Evolutionary conservation across 2,329 filamentous ascomycete genomes (phyloP), one percentile per base, ranked within the genome.

Genomic region (Alternaria dauci): DNA sequence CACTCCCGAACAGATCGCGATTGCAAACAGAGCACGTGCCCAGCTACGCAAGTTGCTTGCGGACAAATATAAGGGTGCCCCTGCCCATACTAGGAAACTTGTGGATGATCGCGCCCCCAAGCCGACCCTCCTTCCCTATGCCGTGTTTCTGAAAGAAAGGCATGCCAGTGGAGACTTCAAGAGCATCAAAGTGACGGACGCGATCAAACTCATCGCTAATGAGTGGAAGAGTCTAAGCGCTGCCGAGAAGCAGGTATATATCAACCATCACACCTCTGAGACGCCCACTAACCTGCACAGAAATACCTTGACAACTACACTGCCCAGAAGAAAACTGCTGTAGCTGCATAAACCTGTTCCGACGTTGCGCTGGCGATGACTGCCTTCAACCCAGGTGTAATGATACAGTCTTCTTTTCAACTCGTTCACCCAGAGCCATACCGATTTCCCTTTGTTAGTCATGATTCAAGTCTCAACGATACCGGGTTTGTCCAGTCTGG

Each of bases 21-120:
- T 80, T 3, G 88, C 89, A 58, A 91, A 91, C 73, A 70, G 65
- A 11, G 89, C 89, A 11, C 86, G 89, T 38, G 59, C 39, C 1
- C 11, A 43, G 5, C 67, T 85, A 18, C 71, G 73, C 11, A 70
- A 59, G n/a, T 71, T 62, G 42, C 50, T 62, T 5, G 63, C 43
- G 30, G 20, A 51, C 12, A 62, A 52, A 4, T 25, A 26, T 8
- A 69, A 67, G 43, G 53, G 47, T 9, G 47, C 28, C 28, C 52
- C 60, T 12, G 14, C 46, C 5, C 16, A 71, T 48, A 67, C 65
- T 14, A 7, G 2, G 5, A 63, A 60, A 55, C 81, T 90, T 54
- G 61, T 77, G 5, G 89, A 91, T 70, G 81, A 86, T 11, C 84
- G 89, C 51, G 69, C 74, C 14, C 81, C 85, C 50, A 87, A 85